These are phyloP conservation scores for Podaxis sp. DNA, from an alignment of 768 basidiomycete species.

Conservation along the genomic window DNA sequence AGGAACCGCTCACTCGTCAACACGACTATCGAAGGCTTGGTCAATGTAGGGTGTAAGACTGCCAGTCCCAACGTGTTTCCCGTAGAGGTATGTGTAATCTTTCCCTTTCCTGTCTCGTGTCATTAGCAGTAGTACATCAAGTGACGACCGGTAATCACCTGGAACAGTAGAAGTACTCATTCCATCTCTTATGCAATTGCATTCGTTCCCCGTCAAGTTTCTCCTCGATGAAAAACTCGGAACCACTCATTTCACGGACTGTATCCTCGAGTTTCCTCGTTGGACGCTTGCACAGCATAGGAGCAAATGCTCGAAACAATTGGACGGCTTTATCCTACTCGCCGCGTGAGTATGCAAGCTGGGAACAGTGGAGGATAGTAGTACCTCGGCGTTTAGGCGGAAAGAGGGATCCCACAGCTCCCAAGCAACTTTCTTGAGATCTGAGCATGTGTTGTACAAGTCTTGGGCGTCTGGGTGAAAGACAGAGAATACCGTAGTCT, in stretches of 20 bases:
- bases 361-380: neutral
- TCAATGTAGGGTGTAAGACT: conserved; percentile 89
- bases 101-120: conserved; percentile 70
- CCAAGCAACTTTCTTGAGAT: conserved; percentile 92
- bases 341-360: neutral
- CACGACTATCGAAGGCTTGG: conserved; percentile 65
- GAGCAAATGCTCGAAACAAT: conserved; percentile 84
- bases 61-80: conserved; percentile 76
- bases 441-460: conserved; percentile 94
- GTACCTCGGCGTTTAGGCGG: conserved; percentile 62
- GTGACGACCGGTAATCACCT: conserved; percentile 43
- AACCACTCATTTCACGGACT: conserved; percentile 77
- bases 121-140: neutral
- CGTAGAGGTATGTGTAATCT: conserved; percentile 90
- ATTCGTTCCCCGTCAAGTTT: conserved; percentile 97
- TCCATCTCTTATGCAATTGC: conserved; percentile 90
- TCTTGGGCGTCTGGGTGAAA: conserved; percentile 95
- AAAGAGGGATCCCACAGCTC: conserved; percentile 76
- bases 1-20: conserved; percentile 68
- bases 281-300: conserved; percentile 93
- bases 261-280: conserved; percentile 79
- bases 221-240: conserved; percentile 90
- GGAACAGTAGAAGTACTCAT: conserved; percentile 91
- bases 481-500: conserved; percentile 86
- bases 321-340: conserved; percentile 79